Conservation (phyloP, 2,329 filamentous ascomycete genomes). For the Iodosphaeria phyllophila region DNA sequence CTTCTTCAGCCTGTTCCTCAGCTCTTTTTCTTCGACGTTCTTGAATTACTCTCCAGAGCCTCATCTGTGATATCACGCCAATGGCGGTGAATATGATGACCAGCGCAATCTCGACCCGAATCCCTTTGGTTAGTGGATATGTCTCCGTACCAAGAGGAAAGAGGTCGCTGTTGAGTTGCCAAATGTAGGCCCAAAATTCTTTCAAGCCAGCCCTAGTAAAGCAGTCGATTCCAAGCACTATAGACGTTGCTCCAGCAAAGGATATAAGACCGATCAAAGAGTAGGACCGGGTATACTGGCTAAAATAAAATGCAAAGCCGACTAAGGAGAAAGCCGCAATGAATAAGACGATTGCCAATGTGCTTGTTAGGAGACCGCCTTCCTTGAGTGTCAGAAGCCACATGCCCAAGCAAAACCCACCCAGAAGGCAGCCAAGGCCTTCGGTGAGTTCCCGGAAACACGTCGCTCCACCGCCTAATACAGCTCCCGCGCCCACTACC, state of each 20-base stretch:
- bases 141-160: constrained; percentile 63
- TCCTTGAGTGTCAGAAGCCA: constrained; percentile 68
- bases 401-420: constrained; percentile 74
- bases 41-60: constrained; percentile 67
- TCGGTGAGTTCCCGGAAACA: constrained; percentile 74
- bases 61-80: constrained; percentile 69
- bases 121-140: constrained; percentile 74
- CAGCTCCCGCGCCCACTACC: constrained; percentile 48
- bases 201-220: constrained; percentile 80
- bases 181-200: constrained; percentile 91
- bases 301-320: constrained; percentile 60
- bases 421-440: constrained; percentile 65
- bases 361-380: constrained; percentile 52
- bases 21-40: constrained; percentile 36
- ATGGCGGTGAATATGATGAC: constrained; percentile 57
- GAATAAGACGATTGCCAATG: constrained; percentile 49
- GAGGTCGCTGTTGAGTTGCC: constrained; percentile 59
- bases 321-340: constrained; percentile 53
- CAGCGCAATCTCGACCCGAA: constrained; percentile 66
- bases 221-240: constrained; percentile 76
- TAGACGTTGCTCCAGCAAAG: constrained; percentile 63
- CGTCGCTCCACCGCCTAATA: constrained; percentile 55
- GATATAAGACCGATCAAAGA: constrained; percentile 59
- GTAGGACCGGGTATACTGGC: constrained; percentile 58
- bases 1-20: constrained; percentile 26